Evolutionary conservation across 2,329 filamentous ascomycete genomes (phyloP).

Genomic region (Penicillium rolfsii): DNA sequence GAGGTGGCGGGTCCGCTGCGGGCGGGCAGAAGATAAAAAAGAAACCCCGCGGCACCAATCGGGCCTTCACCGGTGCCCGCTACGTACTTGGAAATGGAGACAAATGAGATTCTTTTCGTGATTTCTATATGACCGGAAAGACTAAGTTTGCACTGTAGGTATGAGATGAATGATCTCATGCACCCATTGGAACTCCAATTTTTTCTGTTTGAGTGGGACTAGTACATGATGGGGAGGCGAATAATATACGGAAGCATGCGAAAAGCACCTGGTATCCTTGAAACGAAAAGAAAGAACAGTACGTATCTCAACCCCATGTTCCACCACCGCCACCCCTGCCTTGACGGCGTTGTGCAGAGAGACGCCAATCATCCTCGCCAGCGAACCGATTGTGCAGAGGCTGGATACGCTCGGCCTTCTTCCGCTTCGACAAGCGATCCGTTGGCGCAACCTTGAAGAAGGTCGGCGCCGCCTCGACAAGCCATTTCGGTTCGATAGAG

Average conservation of each 20-base stretch:
- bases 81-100: neutral
- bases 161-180: neutral
- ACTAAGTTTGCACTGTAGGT: neutral
- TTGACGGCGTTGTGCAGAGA: slow-evolving; percentile 83
- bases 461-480: slow-evolving; percentile 95
- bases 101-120: neutral
- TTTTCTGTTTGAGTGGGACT: neutral
- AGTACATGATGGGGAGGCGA: neutral
- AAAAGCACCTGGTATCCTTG: slow-evolving; percentile 8
- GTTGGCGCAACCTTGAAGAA: slow-evolving; percentile 97
- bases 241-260: slow-evolving; percentile 7
- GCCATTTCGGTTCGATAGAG: slow-evolving; percentile 87
- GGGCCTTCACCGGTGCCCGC: slow-evolving; percentile 4
- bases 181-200: neutral
- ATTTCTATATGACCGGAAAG: neutral
- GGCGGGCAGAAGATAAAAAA: neutral
- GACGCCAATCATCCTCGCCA: slow-evolving; percentile 90
- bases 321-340: slow-evolving; percentile 86
- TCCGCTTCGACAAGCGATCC: slow-evolving; percentile 83
- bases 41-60: slow-evolving; percentile 8
- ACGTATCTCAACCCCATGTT: slow-evolving; percentile 70
- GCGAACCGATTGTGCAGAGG: slow-evolving; percentile 92
- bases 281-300: neutral
- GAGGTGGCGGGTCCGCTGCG: neutral
- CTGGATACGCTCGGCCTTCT: slow-evolving; percentile 92